Percentiles rank a stretch among this genome's conserved stretches.
Evolutionary conservation across 129 eudicot species (phyloP).

Genomic region (Ambrosia trifida): DNA sequence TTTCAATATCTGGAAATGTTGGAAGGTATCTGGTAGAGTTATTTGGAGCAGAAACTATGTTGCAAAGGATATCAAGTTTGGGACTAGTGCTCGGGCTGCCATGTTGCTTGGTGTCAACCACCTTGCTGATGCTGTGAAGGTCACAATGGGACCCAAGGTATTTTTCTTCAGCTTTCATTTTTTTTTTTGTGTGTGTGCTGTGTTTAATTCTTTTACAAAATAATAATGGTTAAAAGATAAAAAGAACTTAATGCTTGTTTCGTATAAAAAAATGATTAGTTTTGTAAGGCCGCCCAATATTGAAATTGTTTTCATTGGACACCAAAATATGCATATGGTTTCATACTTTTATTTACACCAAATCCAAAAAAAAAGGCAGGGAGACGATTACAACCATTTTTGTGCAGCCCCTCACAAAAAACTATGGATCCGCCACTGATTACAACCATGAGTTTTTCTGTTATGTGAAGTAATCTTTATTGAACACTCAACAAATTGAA

Average conservation of each 20-base stretch:
- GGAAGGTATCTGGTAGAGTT: constrained; percentile 56
- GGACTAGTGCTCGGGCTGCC: constrained; percentile 65
- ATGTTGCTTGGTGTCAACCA: constrained; percentile 96
- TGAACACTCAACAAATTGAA: too few species aligned
- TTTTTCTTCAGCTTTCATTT: background rate
- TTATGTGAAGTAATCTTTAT: too few species aligned
- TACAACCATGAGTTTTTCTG: too few species aligned
- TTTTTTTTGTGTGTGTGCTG: background rate
- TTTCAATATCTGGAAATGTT: constrained; percentile 11
- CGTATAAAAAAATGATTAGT: background rate
- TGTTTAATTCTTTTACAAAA: background rate
- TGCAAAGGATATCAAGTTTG: constrained; percentile 83
- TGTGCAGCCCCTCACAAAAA: too few species aligned
- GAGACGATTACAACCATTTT: background rate
- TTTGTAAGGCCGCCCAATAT: background rate
- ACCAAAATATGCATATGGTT: background rate
- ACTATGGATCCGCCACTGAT: too few species aligned
- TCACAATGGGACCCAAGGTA: constrained; percentile 99
- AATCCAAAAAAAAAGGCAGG: background rate
- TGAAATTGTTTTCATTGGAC: background rate
- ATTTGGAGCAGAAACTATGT: constrained; percentile 68
- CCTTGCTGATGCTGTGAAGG: constrained; percentile 94
- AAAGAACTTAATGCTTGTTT: background rate
- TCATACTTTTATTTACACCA: background rate
- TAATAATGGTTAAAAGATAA: background rate